These are phyloP conservation scores for Endogone sp. DNA, from an alignment of 192 early-diverging fungal species.

Conservation along the genomic window DNA sequence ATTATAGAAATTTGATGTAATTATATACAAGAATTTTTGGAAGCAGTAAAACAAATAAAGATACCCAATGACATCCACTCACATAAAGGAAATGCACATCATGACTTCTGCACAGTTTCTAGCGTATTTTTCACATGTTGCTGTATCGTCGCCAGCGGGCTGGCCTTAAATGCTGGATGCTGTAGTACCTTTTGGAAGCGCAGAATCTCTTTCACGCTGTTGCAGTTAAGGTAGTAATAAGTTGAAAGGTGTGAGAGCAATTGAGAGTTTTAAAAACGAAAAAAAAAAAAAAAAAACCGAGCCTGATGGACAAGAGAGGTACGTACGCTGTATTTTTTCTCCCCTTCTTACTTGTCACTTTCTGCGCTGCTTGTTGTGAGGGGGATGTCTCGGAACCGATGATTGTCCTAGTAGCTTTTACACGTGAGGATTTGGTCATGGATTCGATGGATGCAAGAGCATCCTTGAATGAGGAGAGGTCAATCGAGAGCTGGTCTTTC, in stretches of 20 bases:
- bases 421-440: background rate
- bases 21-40: too few species aligned
- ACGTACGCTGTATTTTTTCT: background rate
- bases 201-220: conserved; percentile 61
- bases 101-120: background rate
- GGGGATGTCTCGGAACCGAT: background rate
- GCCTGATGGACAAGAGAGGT: background rate
- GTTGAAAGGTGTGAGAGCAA: background rate
- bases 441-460: background rate
- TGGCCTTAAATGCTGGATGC: conserved; percentile 67
- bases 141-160: conserved; percentile 67
- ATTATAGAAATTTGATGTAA: too few species aligned
- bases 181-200: conserved; percentile 68
- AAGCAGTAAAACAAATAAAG: too few species aligned
- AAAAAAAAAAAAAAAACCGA: background rate
- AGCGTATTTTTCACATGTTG: conserved; percentile 70
- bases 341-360: too few species aligned
- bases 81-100: too few species aligned
- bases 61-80: background rate
- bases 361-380: too few species aligned
- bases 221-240: background rate
- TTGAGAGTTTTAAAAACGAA: background rate
- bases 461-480: background rate
- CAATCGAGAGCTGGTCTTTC: background rate
- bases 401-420: too few species aligned